Conservation (phyloP, 768 basidiomycete genomes). For the Xanthoconium purpureum region DNA sequence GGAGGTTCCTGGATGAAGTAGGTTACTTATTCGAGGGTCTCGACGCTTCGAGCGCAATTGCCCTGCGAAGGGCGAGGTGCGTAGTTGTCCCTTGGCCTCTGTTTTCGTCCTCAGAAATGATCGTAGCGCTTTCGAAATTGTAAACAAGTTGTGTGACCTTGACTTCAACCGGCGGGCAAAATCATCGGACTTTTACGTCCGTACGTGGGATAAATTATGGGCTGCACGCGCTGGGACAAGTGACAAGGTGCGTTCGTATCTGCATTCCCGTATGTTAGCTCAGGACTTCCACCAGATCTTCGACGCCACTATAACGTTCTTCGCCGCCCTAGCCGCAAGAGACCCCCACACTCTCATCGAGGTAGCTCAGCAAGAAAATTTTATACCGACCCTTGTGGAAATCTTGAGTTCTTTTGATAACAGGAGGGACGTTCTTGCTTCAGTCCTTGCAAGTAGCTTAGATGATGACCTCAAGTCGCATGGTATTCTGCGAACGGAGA, state of each 20-base stretch:
- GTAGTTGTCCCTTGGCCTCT: neutral
- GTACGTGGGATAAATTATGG: conserved; percentile 65
- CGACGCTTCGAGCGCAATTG: conserved; percentile 46
- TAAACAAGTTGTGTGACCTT: conserved; percentile 65
- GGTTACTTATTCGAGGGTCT: conserved; percentile 85
- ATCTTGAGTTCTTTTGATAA: conserved; percentile 36
- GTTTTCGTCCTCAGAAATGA: neutral
- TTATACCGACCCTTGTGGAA: conserved; percentile 43
- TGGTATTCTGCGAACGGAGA: conserved; percentile 59
- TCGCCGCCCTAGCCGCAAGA: conserved; percentile 59
- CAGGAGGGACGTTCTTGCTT: conserved; percentile 49
- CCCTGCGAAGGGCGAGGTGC: conserved; percentile 68
- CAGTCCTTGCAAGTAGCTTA: conserved; percentile 33
- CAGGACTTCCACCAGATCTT: conserved; percentile 46
- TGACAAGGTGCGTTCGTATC: conserved; percentile 49
- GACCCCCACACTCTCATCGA: conserved; percentile 55
- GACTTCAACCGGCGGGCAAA: conserved; percentile 81
- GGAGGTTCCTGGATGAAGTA: conserved; percentile 79
- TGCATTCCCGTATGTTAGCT: neutral
- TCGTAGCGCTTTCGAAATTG: conserved; percentile 70
- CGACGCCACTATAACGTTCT: conserved; percentile 60
- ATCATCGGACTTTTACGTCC: conserved; percentile 66
- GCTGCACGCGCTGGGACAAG: conserved; percentile 56
- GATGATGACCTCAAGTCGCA: conserved; percentile 48
- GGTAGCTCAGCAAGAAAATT: conserved; percentile 39